Conservation (phyloP, 352 stramenopile genomes). For the Phytopythium mirpurense region DNA sequence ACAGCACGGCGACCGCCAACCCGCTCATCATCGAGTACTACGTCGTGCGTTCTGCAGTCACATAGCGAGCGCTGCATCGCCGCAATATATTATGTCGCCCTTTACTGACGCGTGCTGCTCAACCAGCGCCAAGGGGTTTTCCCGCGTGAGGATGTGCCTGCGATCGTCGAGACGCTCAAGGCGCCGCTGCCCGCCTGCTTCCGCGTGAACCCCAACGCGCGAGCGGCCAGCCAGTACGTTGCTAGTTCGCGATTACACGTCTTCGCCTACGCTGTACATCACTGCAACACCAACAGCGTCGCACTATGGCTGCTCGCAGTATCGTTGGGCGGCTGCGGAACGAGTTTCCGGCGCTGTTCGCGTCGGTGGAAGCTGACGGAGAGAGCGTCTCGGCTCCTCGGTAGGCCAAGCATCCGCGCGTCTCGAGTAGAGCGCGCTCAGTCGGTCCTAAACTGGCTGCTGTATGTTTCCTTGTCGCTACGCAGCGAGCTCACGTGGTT, state of each 20-base stretch:
- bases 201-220: conserved; percentile 48
- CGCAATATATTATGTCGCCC: too few relatives aligned
- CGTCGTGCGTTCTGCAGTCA: conserved; percentile 31
- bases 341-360: conserved; percentile 42
- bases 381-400: conserved; percentile 29
- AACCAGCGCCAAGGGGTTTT: conserved; percentile 60
- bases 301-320: conserved; percentile 7
- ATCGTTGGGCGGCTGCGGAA: conserved; percentile 44
- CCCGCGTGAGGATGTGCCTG: conserved; percentile 24
- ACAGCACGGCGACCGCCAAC: background rate
- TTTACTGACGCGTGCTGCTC: conserved; percentile 1
- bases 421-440: too few relatives aligned
- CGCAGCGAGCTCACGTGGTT: conserved; percentile 61
- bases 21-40: conserved; percentile 67
- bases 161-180: conserved; percentile 43
- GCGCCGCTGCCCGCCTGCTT: conserved; percentile 66
- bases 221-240: conserved; percentile 19
- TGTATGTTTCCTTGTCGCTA: too few relatives aligned
- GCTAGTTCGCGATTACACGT: background rate
- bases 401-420: conserved; percentile 14
- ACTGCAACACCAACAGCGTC: background rate
- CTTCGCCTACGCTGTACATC: too few relatives aligned
- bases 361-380: conserved; percentile 20
- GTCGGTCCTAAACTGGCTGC: too few relatives aligned
- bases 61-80: too few relatives aligned